Conservation (phyloP, 2,329 filamentous ascomycete species). For the Verticillium longisporum region DNA sequence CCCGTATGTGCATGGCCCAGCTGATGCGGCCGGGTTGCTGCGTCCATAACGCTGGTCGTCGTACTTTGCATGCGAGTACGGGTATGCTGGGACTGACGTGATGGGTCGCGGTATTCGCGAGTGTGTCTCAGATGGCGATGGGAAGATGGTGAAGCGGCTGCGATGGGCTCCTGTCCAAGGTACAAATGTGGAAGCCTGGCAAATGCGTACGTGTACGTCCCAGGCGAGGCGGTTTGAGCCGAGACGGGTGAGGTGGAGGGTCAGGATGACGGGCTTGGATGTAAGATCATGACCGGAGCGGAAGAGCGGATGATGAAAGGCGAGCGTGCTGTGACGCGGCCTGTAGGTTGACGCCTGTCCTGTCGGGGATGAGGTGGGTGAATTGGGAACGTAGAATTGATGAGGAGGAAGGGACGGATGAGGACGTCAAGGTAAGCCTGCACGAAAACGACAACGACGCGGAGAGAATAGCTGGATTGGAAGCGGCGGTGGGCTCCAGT, state of each 20-base stretch:
- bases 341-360: background rate
- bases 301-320: background rate
- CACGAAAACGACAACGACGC: conserved; percentile 7
- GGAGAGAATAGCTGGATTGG: conserved; percentile 1
- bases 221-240: background rate
- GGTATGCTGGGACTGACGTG: background rate
- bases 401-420: background rate
- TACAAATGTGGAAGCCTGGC: background rate
- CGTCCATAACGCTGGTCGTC: conserved; percentile 7
- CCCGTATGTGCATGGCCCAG: conserved; percentile 4
- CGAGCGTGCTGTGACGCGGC: background rate
- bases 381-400: background rate
- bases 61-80: background rate
- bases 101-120: background rate
- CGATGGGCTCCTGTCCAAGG: background rate
- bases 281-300: background rate
- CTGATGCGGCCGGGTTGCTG: conserved; percentile 8
- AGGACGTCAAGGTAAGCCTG: background rate
- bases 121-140: background rate
- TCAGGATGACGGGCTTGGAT: background rate
- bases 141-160: conserved; percentile 3
- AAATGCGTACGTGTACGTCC: background rate
- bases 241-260: conserved; percentile 1
- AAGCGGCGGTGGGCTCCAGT: background rate
- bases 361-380: background rate